Percentiles rank a stretch among this genome's conserved stretches.
These are phyloP conservation scores for Stachybotrys chartarum DNA, from an alignment of 2,329 filamentous ascomycete species.

Conservation along the genomic window DNA sequence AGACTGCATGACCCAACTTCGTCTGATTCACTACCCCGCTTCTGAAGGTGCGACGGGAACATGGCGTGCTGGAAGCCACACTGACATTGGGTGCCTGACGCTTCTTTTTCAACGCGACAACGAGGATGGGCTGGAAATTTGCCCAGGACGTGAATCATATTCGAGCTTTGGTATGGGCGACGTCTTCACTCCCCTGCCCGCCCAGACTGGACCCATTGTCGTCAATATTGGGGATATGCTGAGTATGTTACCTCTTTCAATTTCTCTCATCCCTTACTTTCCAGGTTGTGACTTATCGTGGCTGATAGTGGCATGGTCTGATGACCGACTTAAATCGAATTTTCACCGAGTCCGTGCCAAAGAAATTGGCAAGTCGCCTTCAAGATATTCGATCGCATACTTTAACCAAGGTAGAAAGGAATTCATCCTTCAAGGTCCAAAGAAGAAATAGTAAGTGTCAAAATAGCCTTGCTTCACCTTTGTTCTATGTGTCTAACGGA, in stretches of 20 bases:
- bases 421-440: constrained; percentile 39
- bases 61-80: constrained; percentile 44
- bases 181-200: constrained; percentile 43
- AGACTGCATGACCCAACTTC: constrained; percentile 40
- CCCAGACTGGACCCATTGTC: constrained; percentile 30
- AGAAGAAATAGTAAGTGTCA: constrained; percentile 36
- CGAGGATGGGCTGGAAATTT: constrained; percentile 44
- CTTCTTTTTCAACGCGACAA: constrained; percentile 44
- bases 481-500: background rate
- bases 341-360: constrained; percentile 38
- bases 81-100: constrained; percentile 44
- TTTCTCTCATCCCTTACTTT: too few species aligned
- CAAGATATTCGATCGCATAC: constrained; percentile 19
- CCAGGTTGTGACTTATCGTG: background rate
- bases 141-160: constrained; percentile 41
- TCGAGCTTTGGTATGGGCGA: constrained; percentile 43
- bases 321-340: constrained; percentile 49
- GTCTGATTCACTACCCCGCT: constrained; percentile 40
- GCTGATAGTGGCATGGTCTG: constrained; percentile 42
- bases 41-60: constrained; percentile 13
- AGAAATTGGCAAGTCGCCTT: constrained; percentile 6
- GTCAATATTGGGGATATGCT: constrained; percentile 27
- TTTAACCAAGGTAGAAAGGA: constrained; percentile 47
- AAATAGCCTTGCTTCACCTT: background rate
- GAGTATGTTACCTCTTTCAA: constrained; percentile 5